These are phyloP conservation scores for Xerocomellus dryophilus DNA, from an alignment of 768 basidiomycete genomes.

Conservation along the genomic window DNA sequence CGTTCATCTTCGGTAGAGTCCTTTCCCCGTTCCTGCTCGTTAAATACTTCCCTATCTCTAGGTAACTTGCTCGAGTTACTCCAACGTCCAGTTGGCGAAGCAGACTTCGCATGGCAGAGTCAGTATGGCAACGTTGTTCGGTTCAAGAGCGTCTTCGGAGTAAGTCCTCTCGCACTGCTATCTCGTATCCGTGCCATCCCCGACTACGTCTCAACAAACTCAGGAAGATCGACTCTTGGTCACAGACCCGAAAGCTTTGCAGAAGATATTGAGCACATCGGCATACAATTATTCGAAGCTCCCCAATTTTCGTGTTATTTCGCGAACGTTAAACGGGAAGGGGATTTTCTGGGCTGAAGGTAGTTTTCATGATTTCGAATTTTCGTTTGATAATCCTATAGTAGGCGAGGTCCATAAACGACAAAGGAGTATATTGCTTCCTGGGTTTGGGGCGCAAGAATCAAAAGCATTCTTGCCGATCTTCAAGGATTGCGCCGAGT, in stretches of 20 bases:
- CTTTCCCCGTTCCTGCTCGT: neutral
- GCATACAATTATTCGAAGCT: constrained; percentile 42
- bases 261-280: constrained; percentile 38
- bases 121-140: constrained; percentile 27
- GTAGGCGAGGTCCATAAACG: constrained; percentile 44
- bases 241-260: constrained; percentile 45
- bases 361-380: constrained; percentile 5
- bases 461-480: constrained; percentile 49
- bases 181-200: neutral
- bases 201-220: constrained; percentile 9
- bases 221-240: constrained; percentile 46
- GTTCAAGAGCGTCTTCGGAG: constrained; percentile 24
- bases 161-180: neutral
- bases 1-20: constrained; percentile 14
- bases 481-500: constrained; percentile 38
- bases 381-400: constrained; percentile 11
- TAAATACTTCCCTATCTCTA: constrained; percentile 16
- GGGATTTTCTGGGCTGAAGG: constrained; percentile 42
- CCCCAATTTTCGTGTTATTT: constrained; percentile 15
- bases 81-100: constrained; percentile 24
- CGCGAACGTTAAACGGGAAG: constrained; percentile 23
- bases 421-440: constrained; percentile 51
- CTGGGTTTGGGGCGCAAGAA: constrained; percentile 52
- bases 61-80: constrained; percentile 27
- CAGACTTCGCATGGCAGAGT: constrained; percentile 31